Base-by-base conservation (phyloP, 2,329 filamentous ascomycete species). In the Zymoseptoria brevis region DNA sequence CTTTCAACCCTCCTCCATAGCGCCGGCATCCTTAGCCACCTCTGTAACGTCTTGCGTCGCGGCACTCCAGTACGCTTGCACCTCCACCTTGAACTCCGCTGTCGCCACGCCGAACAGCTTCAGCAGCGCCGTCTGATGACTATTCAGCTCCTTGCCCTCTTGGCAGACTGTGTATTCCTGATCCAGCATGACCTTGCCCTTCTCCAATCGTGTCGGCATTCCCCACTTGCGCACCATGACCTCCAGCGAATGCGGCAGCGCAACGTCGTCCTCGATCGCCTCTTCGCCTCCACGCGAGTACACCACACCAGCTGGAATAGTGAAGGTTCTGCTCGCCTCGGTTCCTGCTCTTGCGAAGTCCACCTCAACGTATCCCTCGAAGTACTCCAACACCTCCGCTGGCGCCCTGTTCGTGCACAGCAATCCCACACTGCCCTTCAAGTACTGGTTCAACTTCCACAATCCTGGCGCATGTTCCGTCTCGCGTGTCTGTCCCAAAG, bases 271-370 rank as follows among this genome's bases (percentile, higher is more conserved):
- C 67, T 92, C 89, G 22, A 79, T 78, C 19, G 89, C 81, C 22
- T 96, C 81, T 76, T 95, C 88, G 62, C 93, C 93, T 59, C 83
- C 93, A 54, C 80, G 77, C 49, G 87, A 86, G 77, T 91, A 88
- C 60, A 99, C 85, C 53, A 87, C 79, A n/a, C 94, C 94, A 0
- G 85, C 81, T 4, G 94, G 93, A 60, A 99, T 84, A 61, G 83
- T 84, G 76, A 97, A 92, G 56, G 81, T 83, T 67, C 90, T 85
- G 13, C 86, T 81, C 22, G 91, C 89, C 57, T 80, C 76, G 63
- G 86, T 86, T 65, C 94, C 94, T 60, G 93, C 90, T 73, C 94
- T 88, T 63, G 94, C 94, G 72, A 91, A 99, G 79, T 97, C 94
- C 69, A 88, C 85, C 67, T 89, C 87, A 16, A 83, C 76, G 72